phyloP scores from a whole-genome alignment of 2,329 filamentous ascomycete species.

The Talaromyces atroroseus region DNA sequence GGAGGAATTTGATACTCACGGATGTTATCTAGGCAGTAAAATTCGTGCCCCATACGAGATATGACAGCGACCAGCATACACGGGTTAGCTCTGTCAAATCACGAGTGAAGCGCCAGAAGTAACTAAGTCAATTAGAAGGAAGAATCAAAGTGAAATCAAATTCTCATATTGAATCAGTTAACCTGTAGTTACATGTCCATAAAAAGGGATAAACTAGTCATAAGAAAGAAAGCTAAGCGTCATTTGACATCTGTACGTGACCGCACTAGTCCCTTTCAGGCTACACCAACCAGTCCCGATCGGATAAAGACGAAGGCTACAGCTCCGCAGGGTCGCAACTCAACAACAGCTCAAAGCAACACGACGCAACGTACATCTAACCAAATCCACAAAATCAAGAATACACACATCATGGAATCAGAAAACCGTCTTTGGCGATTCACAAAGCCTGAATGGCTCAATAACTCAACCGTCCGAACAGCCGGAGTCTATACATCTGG shows the following conservation, averaged over 20 bases:
- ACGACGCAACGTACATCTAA: background rate
- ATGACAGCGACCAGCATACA: background rate
- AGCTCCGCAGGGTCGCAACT: background rate
- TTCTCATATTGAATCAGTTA: too few relatives aligned
- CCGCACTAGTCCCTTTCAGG: background rate
- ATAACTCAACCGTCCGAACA: conserved; percentile 58
- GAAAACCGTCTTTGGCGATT: conserved; percentile 61
- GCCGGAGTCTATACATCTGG: conserved; percentile 62
- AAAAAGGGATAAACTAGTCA: too few relatives aligned
- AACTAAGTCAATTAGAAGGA: too few relatives aligned
- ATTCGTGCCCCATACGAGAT: background rate
- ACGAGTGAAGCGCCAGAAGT: too few relatives aligned
- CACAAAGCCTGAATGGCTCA: conserved; percentile 61
- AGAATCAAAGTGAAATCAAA: too few relatives aligned
- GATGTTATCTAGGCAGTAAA: background rate
- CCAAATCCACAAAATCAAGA: background rate
- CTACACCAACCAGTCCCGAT: background rate
- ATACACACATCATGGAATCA: conserved; percentile 32
- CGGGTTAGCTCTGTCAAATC: background rate
- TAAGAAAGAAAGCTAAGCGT: too few relatives aligned
- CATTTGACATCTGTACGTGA: background rate
- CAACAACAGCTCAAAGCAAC: background rate
- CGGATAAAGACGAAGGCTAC: background rate
- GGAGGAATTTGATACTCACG: background rate
- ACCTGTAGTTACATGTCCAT: too few relatives aligned